These are phyloP conservation scores for Xanthoceras sorbifolium DNA, from an alignment of 345 rosid genomes.

Conservation along the genomic window DNA sequence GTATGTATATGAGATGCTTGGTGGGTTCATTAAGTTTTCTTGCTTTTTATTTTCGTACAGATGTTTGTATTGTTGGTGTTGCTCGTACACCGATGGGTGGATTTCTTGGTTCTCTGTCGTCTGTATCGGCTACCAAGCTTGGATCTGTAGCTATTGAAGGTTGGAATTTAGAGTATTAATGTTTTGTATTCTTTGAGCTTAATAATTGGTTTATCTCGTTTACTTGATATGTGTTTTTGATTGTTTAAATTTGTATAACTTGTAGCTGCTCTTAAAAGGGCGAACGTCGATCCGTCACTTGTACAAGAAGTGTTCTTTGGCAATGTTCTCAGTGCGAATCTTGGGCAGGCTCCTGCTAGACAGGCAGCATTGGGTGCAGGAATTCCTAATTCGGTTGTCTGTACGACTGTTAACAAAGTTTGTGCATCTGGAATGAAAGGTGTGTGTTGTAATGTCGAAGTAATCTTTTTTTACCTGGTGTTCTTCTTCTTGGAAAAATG, in stretches of 20 bases:
- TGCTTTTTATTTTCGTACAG: slow-evolving; percentile 40
- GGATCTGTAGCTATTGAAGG: slow-evolving; percentile 91
- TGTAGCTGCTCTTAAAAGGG: slow-evolving; percentile 89
- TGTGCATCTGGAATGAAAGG: slow-evolving; percentile 99
- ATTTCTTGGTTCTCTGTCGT: slow-evolving; percentile 84
- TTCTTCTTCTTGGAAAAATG: neutral
- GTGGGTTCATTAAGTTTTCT: slow-evolving; percentile 2
- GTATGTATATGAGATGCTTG: too few relatives aligned
- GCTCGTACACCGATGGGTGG: slow-evolving; percentile 98
- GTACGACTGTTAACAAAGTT: slow-evolving; percentile 95
- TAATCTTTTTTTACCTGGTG: slow-evolving; percentile 10
- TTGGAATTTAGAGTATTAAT: slow-evolving; percentile 16
- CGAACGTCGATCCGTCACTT: slow-evolving; percentile 79
- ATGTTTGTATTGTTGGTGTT: slow-evolving; percentile 97
- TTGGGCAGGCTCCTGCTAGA: slow-evolving; percentile 99
- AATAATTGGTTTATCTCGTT: neutral
- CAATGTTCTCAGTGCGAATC: slow-evolving; percentile 92
- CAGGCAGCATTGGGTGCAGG: slow-evolving; percentile 99
- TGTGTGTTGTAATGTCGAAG: slow-evolving; percentile 21
- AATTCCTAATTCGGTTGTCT: slow-evolving; percentile 77
- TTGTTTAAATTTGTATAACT: slow-evolving; percentile 18
- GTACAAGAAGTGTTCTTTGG: slow-evolving; percentile 95
- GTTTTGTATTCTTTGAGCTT: neutral
- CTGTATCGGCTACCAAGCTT: slow-evolving; percentile 88
- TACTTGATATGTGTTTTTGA: slow-evolving; percentile 16